These are phyloP conservation scores for Neurospora sp. DNA, from an alignment of 495 filamentous ascomycete species.

Conservation along the genomic window DNA sequence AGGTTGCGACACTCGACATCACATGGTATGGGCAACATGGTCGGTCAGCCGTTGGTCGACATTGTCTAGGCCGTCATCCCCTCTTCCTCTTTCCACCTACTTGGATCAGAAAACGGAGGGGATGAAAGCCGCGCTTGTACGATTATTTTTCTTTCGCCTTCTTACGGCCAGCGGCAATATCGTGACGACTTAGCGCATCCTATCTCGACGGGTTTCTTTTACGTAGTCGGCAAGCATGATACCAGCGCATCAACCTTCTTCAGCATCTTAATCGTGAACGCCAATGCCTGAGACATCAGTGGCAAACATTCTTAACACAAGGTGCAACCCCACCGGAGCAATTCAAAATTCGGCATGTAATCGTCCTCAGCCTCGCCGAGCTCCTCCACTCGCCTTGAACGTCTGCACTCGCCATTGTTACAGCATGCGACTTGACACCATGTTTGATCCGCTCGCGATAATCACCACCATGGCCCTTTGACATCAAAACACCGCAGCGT, in stretches of 20 bases:
- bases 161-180: conserved; percentile 21
- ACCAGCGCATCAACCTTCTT: conserved; percentile 20
- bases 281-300: conserved; percentile 9
- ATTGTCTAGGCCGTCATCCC: conserved; percentile 14
- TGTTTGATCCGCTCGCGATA: background rate
- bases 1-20: conserved; percentile 23
- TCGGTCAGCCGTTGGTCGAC: conserved; percentile 27
- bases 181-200: conserved; percentile 24
- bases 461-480: background rate
- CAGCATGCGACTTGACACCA: conserved; percentile 12
- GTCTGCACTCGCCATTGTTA: conserved; percentile 7
- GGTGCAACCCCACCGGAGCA: conserved; percentile 1
- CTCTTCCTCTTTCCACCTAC: conserved; percentile 9
- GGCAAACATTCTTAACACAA: conserved; percentile 5
- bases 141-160: conserved; percentile 25
- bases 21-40: conserved; percentile 17
- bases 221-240: conserved; percentile 27
- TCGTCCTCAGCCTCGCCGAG: conserved; percentile 6
- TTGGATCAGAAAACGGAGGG: conserved; percentile 24
- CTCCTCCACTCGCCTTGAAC: conserved; percentile 1
- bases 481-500: background rate
- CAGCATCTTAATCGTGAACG: conserved; percentile 17
- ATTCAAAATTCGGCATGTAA: conserved; percentile 3
- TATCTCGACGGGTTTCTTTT: conserved; percentile 18
- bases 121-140: conserved; percentile 26